phyloP scores from a whole-genome alignment of 768 basidiomycete genomes.

The Kwoniella dejecticola region DNA sequence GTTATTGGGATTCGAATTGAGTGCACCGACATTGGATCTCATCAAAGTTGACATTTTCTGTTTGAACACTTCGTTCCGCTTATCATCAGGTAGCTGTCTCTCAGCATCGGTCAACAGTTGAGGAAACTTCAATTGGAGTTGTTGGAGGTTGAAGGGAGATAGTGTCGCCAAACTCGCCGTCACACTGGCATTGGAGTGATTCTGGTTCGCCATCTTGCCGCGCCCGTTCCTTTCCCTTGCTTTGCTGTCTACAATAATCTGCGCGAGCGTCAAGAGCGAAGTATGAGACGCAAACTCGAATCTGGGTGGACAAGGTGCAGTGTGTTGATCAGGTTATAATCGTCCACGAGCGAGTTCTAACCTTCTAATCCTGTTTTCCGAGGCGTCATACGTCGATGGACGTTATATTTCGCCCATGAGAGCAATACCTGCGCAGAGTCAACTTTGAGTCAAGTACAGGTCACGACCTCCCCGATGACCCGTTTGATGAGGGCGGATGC shows the following conservation, averaged over 20 bases:
- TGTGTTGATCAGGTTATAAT: no score
- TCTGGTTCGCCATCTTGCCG: not conserved
- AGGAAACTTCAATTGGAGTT: conserved; percentile 30
- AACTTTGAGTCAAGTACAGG: no score
- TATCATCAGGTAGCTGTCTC: conserved; percentile 20
- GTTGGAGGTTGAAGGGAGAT: conserved; percentile 15
- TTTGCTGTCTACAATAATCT: not conserved
- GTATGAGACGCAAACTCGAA: no score
- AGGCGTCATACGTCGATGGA: no score
- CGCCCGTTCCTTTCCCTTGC: not conserved
- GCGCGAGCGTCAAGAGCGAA: no score
- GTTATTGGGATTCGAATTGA: conserved; percentile 14
- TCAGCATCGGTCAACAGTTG: conserved; percentile 27
- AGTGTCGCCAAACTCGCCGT: not conserved
- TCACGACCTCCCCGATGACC: no score
- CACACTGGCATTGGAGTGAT: not conserved
- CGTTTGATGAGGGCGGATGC: no score
- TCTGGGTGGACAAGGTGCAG: no score
- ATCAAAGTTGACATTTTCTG: conserved; percentile 19
- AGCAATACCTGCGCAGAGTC: no score
- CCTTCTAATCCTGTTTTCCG: no score
- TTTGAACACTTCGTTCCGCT: conserved; percentile 20
- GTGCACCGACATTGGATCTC: not conserved
- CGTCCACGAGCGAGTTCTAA: no score
- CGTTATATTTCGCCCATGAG: no score